Evolutionary conservation across 1,139 yeast genomes (phyloP).

Genomic region (Wickerhamomyces sp.): DNA sequence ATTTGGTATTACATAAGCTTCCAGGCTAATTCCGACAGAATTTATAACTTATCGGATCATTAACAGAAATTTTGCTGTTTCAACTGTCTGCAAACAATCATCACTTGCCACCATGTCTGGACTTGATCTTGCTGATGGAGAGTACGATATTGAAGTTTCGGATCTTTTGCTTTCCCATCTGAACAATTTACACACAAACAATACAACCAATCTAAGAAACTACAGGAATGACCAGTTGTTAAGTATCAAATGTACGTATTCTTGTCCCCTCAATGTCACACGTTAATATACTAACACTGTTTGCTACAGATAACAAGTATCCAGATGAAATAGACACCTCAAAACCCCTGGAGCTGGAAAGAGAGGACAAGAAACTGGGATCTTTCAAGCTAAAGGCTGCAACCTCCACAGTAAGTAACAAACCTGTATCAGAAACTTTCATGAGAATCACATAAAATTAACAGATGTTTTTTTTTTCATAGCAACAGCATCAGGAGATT

Average conservation of each 20-base stretch:
- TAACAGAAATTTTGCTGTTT: too few relatives aligned
- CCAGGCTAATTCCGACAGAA: too few relatives aligned
- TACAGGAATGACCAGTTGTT: conserved; percentile 12
- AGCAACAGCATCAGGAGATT: conserved; percentile 5
- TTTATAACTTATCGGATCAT: too few relatives aligned
- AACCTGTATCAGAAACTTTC: too few relatives aligned
- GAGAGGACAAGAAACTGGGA: conserved; percentile 5
- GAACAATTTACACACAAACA: background rate
- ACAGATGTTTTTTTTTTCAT: too few relatives aligned
- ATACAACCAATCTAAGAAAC: background rate
- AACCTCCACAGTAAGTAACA: conserved; percentile 1
- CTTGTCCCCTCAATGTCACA: background rate
- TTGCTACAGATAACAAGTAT: background rate
- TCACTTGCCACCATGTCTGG: conserved; percentile 1
- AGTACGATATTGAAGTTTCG: conserved; percentile 18
- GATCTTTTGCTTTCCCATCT: conserved; percentile 10
- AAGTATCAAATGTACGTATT: conserved; percentile 16
- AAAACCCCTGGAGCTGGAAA: conserved; percentile 3
- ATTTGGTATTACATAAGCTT: too few relatives aligned
- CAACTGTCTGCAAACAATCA: background rate
- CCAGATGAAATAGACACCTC: background rate
- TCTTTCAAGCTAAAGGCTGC: conserved; percentile 8
- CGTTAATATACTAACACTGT: background rate
- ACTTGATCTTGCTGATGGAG: conserved; percentile 21
- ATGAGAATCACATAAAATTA: too few relatives aligned